A percentile compares a stretch with the other conserved stretches of the same genome.
Conservation (phyloP, 1,139 yeast genomes). For the Protomyces gravidus region DNA sequence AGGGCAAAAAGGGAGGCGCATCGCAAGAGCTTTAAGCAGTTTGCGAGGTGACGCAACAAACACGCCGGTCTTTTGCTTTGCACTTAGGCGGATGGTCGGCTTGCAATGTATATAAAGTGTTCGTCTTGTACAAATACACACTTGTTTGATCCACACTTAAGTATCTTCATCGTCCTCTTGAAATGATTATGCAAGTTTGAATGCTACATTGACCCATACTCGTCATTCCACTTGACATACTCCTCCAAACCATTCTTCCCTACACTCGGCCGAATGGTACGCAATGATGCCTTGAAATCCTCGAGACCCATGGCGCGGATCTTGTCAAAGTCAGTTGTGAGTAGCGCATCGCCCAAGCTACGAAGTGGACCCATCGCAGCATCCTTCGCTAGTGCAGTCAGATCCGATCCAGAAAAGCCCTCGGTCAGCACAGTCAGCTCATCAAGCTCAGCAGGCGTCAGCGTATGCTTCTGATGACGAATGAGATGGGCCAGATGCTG, state of each 20-base stretch:
- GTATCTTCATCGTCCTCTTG: not conserved
- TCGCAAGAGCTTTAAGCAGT: conserved; percentile 36
- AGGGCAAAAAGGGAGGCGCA: conserved; percentile 35
- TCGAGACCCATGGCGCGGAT: conserved; percentile 72
- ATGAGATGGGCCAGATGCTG: conserved; percentile 69
- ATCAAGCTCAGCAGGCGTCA: conserved; percentile 60
- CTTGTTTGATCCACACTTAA: not conserved
- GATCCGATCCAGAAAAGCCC: conserved; percentile 89
- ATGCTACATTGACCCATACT: conserved; percentile 16
- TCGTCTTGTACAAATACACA: conserved; percentile 3
- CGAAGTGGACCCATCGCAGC: conserved; percentile 98
- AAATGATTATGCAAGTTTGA: not conserved
- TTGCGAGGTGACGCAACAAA: too few species aligned
- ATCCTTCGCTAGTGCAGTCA: conserved; percentile 92
- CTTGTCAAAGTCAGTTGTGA: conserved; percentile 78
- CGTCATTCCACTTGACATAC: conserved; percentile 69
- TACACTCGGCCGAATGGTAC: conserved; percentile 87
- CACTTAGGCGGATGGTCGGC: too few species aligned
- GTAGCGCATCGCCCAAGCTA: conserved; percentile 78
- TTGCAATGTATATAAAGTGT: conserved; percentile 2
- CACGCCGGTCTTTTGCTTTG: too few species aligned
- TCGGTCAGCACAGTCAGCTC: conserved; percentile 61
- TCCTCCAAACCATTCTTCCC: conserved; percentile 72
- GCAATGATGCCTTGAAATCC: conserved; percentile 75
- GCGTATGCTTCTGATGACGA: conserved; percentile 64